Evolutionary conservation across 148 eudicot species (phyloP), one percentile per base, ranked within the genome.

Genomic region (Tetragonia tetragonoides): DNA sequence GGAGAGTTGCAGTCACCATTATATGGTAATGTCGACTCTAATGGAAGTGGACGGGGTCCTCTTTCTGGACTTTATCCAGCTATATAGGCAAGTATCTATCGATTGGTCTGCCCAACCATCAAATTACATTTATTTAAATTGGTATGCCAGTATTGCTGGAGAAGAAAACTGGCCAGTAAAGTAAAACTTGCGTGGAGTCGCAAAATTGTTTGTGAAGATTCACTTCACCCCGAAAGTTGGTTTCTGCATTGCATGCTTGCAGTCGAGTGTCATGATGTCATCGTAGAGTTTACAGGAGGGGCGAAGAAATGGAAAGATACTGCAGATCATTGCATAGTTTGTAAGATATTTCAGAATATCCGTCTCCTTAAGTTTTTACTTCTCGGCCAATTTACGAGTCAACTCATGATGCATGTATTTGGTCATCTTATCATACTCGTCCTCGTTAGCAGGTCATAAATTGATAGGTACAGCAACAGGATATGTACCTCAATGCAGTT

Each of bases 1-100:
- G 92, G 95, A 7, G 97, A 94, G 82, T 84, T 90, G 67, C 92
- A 89, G 16, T 84, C 91, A 23, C 86, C 97, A 40, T 76, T 83
- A 4, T 86, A 91, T 81, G 74, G 73, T 3, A 78, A 84, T 76
- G 79, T 81, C 20, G 97, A 93, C 78, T 67, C 87, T 14, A 93
- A 91, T 80, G 99, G 97, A 60, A 71, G 76, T 77, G 92, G 93
- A 5, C 84, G 83, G 40, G 84, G 79, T 67, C 77, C 87, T 44
- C 28, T 75, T 60, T 75, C 83, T 10, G 86, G 87, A 72, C 78
- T 87, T 54, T 88, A 91, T 75, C 93, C 97, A 23, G 61, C 91
- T 4, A 70, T 71, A 24, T 81, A 71, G 46, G 11, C 2, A 70
- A n/a, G 38, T 57, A 62, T 14, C 34, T 28, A 28, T 28, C 34